phyloP scores from a whole-genome alignment of 441 rosid species.

The Mallotus repandus region DNA sequence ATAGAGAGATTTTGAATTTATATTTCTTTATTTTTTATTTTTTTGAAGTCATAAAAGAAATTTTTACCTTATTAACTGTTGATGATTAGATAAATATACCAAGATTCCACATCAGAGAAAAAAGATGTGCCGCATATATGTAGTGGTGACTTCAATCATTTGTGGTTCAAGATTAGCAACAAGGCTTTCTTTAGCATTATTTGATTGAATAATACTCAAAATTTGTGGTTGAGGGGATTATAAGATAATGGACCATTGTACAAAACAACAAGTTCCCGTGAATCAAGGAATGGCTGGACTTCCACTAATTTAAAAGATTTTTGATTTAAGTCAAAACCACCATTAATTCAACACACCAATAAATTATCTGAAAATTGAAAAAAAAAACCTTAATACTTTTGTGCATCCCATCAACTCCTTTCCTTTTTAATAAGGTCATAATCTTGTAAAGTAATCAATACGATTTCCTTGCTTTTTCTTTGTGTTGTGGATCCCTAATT shows the following conservation, averaged over 20 bases:
- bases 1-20: too few relatives aligned
- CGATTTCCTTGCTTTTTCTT: too few relatives aligned
- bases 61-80: too few relatives aligned
- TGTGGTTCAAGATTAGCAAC: background rate
- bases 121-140: too few relatives aligned
- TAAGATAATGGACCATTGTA: background rate
- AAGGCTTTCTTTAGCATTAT: background rate
- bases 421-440: background rate
- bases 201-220: background rate
- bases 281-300: constrained; percentile 21
- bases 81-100: too few relatives aligned
- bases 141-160: too few relatives aligned
- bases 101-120: too few relatives aligned
- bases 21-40: too few relatives aligned
- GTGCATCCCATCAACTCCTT: background rate
- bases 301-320: background rate
- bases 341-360: background rate
- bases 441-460: too few relatives aligned
- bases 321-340: constrained; percentile 11
- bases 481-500: too few relatives aligned
- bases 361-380: background rate
- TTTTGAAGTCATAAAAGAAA: too few relatives aligned
- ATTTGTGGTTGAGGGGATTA: background rate
- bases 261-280: constrained; percentile 11
- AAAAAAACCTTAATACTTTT: too few relatives aligned